These are phyloP conservation scores for Chalciporus piperatoides DNA, from an alignment of 1,284 basidiomycete genomes.

Conservation along the genomic window DNA sequence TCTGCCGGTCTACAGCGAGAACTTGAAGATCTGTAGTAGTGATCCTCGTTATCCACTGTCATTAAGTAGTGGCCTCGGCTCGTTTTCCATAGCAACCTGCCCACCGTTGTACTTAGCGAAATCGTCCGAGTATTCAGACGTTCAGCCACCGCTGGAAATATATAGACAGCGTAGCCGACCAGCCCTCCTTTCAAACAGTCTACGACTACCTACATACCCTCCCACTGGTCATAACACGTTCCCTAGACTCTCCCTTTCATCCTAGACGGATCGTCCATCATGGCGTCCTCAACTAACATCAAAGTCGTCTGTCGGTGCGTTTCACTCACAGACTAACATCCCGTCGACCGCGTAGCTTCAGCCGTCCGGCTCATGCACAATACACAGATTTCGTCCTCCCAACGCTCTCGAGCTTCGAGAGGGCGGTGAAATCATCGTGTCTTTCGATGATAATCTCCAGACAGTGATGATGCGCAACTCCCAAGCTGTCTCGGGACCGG, in stretches of 20 bases:
- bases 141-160: slow-evolving; percentile 32
- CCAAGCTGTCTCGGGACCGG: slow-evolving; percentile 64
- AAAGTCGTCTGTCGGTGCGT: slow-evolving; percentile 93
- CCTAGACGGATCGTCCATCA: slow-evolving; percentile 36
- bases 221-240: slow-evolving; percentile 11
- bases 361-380: slow-evolving; percentile 8
- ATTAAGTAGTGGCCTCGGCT: no score
- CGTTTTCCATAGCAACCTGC: not conserved
- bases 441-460: slow-evolving; percentile 82
- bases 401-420: slow-evolving; percentile 91
- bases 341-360: slow-evolving; percentile 1
- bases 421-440: slow-evolving; percentile 87
- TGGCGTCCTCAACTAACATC: slow-evolving; percentile 80
- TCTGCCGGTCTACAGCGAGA: not conserved
- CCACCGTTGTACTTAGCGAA: not conserved
- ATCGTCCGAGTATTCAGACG: not conserved
- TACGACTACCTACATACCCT: slow-evolving; percentile 20
- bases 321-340: slow-evolving; percentile 5
- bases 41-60: no score
- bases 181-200: slow-evolving; percentile 10
- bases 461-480: slow-evolving; percentile 80
- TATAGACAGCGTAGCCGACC: slow-evolving; percentile 13
- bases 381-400: slow-evolving; percentile 84
- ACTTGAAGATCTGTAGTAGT: not conserved
- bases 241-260: slow-evolving; percentile 14